These are phyloP conservation scores for Saturnispora sekii DNA, from an alignment of 805 yeast genomes.

Conservation along the genomic window DNA sequence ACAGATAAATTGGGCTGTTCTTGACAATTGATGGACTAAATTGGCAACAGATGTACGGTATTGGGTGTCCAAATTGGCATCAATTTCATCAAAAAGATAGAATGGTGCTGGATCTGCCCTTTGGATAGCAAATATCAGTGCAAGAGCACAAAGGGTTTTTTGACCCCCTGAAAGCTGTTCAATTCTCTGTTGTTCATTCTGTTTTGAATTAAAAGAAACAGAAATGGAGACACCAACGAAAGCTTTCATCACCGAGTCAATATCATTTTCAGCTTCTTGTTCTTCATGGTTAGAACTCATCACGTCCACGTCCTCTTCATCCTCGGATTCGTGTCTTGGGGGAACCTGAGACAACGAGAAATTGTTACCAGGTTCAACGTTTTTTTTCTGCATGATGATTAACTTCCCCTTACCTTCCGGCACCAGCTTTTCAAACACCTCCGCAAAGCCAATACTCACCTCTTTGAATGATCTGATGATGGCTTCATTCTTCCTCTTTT, in stretches of 20 bases:
- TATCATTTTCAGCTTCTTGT: conserved; percentile 13
- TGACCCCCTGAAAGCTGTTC: conserved; percentile 97
- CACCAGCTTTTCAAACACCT: conserved; percentile 70
- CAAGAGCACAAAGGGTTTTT: conserved; percentile 91
- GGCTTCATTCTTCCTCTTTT: conserved; percentile 73
- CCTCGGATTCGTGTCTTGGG: conserved; percentile 10
- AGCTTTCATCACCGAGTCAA: conserved; percentile 33
- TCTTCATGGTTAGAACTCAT: conserved; percentile 16
- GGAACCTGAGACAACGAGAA: conserved; percentile 14
- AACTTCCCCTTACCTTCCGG: conserved; percentile 75
- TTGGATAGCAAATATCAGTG: conserved; percentile 88
- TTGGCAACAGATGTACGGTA: conserved; percentile 82
- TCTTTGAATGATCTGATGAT: conserved; percentile 68
- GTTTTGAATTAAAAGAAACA: conserved; percentile 81
- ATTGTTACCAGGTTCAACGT: conserved; percentile 3
- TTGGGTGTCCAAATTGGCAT: conserved; percentile 89
- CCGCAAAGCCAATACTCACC: conserved; percentile 63
- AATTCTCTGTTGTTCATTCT: conserved; percentile 76
- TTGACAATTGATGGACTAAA: conserved; percentile 56
- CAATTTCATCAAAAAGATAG: conserved; percentile 91
- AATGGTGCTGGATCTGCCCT: conserved; percentile 96
- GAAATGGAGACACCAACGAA: conserved; percentile 77
- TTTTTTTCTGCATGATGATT: conserved; percentile 43
- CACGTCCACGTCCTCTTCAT: conserved; percentile 16
- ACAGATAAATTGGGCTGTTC: conserved; percentile 81